Conservation (phyloP, 129 eudicot genomes). For the Silybum marianum region DNA sequence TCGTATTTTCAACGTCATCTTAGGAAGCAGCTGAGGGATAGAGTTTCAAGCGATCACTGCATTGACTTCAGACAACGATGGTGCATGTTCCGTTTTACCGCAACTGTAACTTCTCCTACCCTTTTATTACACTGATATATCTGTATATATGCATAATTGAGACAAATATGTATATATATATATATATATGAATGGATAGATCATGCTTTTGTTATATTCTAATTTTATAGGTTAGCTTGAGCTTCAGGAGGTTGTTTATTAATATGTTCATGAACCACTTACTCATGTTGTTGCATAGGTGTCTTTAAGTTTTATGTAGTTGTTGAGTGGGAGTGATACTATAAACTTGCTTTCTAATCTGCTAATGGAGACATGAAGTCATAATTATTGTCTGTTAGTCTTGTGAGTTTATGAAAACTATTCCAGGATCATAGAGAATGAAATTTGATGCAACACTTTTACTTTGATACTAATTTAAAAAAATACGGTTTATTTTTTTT, state of each 20-base stretch:
- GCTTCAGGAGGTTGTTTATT: no score
- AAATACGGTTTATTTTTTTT: no score
- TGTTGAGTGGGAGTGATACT: no score
- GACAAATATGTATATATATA: not conserved
- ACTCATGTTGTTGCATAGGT: no score
- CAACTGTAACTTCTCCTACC: slow-evolving; percentile 26
- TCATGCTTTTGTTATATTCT: not conserved
- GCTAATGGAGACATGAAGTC: not conserved
- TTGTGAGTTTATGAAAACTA: no score
- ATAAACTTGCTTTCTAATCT: not conserved
- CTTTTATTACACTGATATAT: not conserved
- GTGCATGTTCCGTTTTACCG: slow-evolving; percentile 35
- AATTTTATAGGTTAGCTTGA: no score
- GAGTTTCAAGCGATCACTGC: not conserved
- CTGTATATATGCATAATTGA: not conserved
- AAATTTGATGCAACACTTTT: no score
- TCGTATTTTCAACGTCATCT: not conserved
- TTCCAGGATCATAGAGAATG: no score
- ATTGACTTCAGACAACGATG: slow-evolving; percentile 18
- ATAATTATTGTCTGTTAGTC: no score
- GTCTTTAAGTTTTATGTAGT: no score
- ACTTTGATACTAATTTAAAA: no score
- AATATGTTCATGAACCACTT: no score
- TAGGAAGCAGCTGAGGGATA: slow-evolving; percentile 2
- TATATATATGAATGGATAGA: not conserved